phyloP scores from a whole-genome alignment of 768 basidiomycete genomes.

The Panaeolus cyanescens region DNA sequence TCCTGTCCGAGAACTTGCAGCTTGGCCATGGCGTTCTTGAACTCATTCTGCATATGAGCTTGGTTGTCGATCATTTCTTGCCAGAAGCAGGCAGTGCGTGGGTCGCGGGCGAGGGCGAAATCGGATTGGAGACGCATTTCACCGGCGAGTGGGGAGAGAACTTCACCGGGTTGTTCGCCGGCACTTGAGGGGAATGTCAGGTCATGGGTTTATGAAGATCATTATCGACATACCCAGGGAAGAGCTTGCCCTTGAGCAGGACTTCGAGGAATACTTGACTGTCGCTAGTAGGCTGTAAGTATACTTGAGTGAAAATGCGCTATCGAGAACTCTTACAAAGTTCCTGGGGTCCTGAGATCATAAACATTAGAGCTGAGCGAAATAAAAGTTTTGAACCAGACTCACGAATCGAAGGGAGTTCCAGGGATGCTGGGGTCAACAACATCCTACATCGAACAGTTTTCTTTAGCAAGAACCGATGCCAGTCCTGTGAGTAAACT shows the following conservation, averaged over 20 bases:
- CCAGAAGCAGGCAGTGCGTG: neutral
- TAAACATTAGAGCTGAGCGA: neutral
- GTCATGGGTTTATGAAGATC: neutral
- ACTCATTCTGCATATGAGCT: slow-evolving; percentile 21
- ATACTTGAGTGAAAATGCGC: neutral
- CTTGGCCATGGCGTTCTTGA: slow-evolving; percentile 35
- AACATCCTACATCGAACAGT: neutral
- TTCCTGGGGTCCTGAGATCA: neutral
- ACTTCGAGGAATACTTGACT: slow-evolving; percentile 39
- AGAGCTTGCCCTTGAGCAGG: slow-evolving; percentile 22
- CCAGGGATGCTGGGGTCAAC: neutral
- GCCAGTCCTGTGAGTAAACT: neutral
- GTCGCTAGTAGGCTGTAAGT: slow-evolving; percentile 17
- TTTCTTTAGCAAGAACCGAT: neutral
- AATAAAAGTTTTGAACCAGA: neutral
- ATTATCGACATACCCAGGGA: neutral
- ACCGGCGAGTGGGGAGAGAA: slow-evolving; percentile 28
- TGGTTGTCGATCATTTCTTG: slow-evolving; percentile 20
- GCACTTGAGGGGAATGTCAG: neutral
- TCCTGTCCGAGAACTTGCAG: slow-evolving; percentile 34
- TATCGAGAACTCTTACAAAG: neutral
- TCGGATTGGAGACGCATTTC: slow-evolving; percentile 40
- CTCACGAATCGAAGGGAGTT: slow-evolving; percentile 27
- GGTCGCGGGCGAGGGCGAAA: slow-evolving; percentile 16
- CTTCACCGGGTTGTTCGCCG: slow-evolving; percentile 22